Percentiles rank a stretch among this genome's conserved stretches.
Evolutionary conservation across 371 early-diverging fungal species (phyloP).

Genomic region (Vairimorpha ceranae): DNA sequence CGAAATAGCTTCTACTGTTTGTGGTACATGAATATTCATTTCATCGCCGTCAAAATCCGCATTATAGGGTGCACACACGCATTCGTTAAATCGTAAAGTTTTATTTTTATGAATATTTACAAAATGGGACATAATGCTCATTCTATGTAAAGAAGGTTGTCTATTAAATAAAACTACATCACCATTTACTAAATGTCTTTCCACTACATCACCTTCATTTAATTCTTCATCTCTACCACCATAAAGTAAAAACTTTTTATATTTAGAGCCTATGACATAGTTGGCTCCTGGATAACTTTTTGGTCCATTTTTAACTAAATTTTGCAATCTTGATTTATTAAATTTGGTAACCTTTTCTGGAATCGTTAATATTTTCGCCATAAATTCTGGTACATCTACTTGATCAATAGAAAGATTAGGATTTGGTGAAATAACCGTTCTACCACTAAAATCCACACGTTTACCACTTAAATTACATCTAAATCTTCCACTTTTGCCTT

Average conservation of each 20-base stretch:
- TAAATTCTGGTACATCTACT: conserved; percentile 82
- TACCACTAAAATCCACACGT: conserved; percentile 95
- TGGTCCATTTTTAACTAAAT: conserved; percentile 73
- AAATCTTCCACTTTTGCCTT: conserved; percentile 98
- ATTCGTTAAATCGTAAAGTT: conserved; percentile 96
- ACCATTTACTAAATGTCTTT: conserved; percentile 84
- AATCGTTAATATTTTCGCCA: conserved; percentile 88
- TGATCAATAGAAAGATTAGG: conserved; percentile 96
- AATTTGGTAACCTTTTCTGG: conserved; percentile 82
- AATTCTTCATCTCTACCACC: conserved; percentile 71
- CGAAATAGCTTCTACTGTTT: conserved; percentile 91
- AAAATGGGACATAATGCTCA: conserved; percentile 91
- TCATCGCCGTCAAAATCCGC: conserved; percentile 99
- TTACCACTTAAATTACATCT: conserved; percentile 97
- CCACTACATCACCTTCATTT: conserved; percentile 82
- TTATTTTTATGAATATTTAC: conserved; percentile 85
- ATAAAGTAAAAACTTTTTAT: conserved; percentile 69
- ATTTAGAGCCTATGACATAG: conserved; percentile 68
- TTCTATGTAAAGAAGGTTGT: conserved; percentile 94
- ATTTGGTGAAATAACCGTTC: conserved; percentile 98
- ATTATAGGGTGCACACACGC: conserved; percentile 96
- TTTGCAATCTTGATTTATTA: conserved; percentile 74
- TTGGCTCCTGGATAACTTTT: conserved; percentile 87
- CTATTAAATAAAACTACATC: conserved; percentile 98
- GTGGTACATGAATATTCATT: conserved; percentile 99